phyloP scores from a whole-genome alignment of 2,329 filamentous ascomycete genomes.

The Trichoderma sp. region DNA sequence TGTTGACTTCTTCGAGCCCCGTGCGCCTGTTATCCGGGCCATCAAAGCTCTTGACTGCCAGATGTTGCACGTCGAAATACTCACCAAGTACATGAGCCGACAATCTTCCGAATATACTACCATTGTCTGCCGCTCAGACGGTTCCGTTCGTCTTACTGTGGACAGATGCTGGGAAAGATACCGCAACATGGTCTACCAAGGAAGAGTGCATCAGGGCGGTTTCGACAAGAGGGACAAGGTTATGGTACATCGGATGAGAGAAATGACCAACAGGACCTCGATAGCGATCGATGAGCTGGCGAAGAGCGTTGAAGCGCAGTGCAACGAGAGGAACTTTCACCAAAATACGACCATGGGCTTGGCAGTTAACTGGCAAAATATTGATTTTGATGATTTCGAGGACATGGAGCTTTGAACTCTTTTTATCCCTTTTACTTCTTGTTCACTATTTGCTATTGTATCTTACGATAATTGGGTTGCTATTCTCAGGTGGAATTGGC shows the following conservation, averaged over 20 bases:
- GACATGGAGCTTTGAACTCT: not conserved
- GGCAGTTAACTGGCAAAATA: not conserved
- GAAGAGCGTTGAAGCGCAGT: conserved; percentile 4
- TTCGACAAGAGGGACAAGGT: conserved; percentile 26
- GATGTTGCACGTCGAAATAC: conserved; percentile 44
- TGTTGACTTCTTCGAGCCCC: conserved; percentile 42
- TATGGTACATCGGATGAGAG: conserved; percentile 25
- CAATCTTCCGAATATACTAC: too few species aligned
- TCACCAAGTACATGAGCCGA: conserved; percentile 30
- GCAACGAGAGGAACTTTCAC: not conserved
- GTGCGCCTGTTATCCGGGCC: conserved; percentile 38
- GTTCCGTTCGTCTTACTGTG: conserved; percentile 28
- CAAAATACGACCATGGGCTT: conserved; percentile 11
- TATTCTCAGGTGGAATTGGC: not conserved
- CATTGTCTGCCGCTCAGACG: too few species aligned
- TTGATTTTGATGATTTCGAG: not conserved
- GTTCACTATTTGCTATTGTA: not conserved
- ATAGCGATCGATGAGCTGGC: conserved; percentile 24
- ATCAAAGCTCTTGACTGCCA: conserved; percentile 43
- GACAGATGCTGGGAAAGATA: conserved; percentile 30
- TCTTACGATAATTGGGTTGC: not conserved
- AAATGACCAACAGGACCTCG: not conserved
- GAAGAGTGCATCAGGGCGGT: not conserved
- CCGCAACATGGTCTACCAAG: not conserved
- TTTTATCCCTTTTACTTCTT: not conserved